A percentile compares a stretch with the other conserved stretches of the same genome.
Evolutionary conservation across 1,284 basidiomycete species (phyloP).

Genomic region (Melampsora larici-populina): DNA sequence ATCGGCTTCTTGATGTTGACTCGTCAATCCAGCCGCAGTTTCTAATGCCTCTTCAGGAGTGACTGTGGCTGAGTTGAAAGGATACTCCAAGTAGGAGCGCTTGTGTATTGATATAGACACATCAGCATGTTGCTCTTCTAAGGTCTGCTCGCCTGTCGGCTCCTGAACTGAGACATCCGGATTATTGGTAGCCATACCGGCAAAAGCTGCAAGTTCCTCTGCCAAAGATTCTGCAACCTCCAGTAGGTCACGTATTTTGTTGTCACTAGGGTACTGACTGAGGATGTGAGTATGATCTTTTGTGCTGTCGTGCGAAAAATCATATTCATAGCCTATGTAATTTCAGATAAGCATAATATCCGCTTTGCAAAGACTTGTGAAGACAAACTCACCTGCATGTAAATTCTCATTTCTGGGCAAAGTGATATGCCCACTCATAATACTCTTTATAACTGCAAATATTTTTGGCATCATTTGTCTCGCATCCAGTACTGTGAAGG

Average conservation of each 20-base stretch:
- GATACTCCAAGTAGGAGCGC: too few species aligned
- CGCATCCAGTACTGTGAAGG: neutral
- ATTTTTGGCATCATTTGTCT: conserved; percentile 15
- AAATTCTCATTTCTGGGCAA: conserved; percentile 1
- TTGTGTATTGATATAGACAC: too few species aligned
- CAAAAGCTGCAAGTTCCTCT: neutral
- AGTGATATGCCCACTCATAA: conserved; percentile 8
- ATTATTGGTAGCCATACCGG: too few species aligned
- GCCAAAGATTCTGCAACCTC: neutral
- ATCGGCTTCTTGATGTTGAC: too few species aligned
- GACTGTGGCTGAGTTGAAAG: too few species aligned
- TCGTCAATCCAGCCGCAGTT: too few species aligned
- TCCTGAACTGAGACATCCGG: too few species aligned
- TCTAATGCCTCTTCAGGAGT: too few species aligned
- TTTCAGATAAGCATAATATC: neutral
- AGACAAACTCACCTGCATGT: neutral
- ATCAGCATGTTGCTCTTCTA: too few species aligned
- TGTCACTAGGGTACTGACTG: neutral
- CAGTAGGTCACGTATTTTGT: neutral
- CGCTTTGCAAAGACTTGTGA: too few species aligned
- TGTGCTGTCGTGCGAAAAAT: neutral
- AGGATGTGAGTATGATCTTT: neutral
- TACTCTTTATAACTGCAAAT: conserved; percentile 10
- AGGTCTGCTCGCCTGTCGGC: too few species aligned
- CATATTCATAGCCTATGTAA: neutral